Percentiles rank a stretch among this genome's conserved stretches.
Evolutionary conservation across 306 rosid species (phyloP).

Genomic region (Luffa acutangula): DNA sequence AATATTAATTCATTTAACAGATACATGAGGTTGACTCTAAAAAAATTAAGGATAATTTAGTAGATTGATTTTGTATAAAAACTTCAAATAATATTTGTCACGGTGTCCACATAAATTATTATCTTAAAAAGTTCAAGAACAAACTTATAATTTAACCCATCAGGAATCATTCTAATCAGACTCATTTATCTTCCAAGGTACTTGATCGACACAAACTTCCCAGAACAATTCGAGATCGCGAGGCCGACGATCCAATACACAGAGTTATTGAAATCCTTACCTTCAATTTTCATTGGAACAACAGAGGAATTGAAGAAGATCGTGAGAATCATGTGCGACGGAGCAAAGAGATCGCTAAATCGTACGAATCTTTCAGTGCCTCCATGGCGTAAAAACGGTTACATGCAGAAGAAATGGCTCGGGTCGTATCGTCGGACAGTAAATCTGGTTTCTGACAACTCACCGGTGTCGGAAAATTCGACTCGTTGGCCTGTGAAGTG

Average conservation of each 20-base stretch:
- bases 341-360: conserved; percentile 41
- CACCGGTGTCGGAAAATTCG: background rate
- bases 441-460: conserved; percentile 30
- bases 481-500: conserved; percentile 14
- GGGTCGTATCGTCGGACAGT: conserved; percentile 43
- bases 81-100: too few relatives aligned
- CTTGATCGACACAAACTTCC: conserved; percentile 53
- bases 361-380: conserved; percentile 39
- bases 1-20: too few relatives aligned
- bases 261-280: conserved; percentile 26
- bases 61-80: too few relatives aligned
- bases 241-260: conserved; percentile 34
- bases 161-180: conserved; percentile 1
- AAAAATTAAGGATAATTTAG: too few relatives aligned
- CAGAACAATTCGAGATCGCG: conserved; percentile 43
- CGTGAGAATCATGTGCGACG: conserved; percentile 38
- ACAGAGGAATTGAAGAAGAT: conserved; percentile 42
- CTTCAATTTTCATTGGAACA: conserved; percentile 39
- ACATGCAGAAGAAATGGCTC: conserved; percentile 76
- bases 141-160: background rate
- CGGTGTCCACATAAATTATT: too few relatives aligned
- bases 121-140: too few relatives aligned
- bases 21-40: too few relatives aligned
- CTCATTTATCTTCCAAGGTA: conserved; percentile 21
- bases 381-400: conserved; percentile 73